Percentiles rank a stretch among this genome's conserved stretches.
These are phyloP conservation scores for Anaeramoeba flamelloides DNA, from an alignment of 78 protist species.

Conservation along the genomic window DNA sequence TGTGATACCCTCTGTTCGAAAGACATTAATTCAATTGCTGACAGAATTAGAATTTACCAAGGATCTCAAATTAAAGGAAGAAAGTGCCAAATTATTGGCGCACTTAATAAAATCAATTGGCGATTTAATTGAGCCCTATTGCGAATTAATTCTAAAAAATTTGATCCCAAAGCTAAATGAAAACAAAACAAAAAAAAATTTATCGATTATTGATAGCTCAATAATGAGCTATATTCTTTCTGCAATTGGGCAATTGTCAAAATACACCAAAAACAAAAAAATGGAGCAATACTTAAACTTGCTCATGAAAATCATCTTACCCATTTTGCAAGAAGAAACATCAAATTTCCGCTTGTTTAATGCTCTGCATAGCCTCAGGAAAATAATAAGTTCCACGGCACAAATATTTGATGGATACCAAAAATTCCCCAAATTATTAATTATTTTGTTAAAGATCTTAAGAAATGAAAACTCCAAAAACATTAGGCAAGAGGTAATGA, in stretches of 20 bases:
- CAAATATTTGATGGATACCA: not conserved
- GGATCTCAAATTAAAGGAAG: not conserved
- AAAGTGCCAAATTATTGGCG: not conserved
- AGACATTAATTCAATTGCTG: slow-evolving; percentile 66
- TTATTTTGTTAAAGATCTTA: not conserved
- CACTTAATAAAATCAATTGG: not conserved
- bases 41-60: slow-evolving; percentile 45
- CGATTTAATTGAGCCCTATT: not conserved
- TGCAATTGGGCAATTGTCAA: not conserved
- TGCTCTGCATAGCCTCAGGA: not conserved
- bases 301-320: not conserved
- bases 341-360: not conserved
- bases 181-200: not conserved
- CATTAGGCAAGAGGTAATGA: not conserved
- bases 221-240: not conserved
- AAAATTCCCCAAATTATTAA: not conserved
- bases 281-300: not conserved
- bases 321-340: not conserved
- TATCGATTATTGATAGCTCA: no score
- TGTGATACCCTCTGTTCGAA: slow-evolving; percentile 75
- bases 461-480: not conserved
- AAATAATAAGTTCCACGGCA: not conserved
- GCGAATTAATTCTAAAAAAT: not conserved
- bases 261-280: not conserved
- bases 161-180: not conserved